Conservation (phyloP, 2,329 filamentous ascomycete genomes). For the Penicillium occitanis region DNA sequence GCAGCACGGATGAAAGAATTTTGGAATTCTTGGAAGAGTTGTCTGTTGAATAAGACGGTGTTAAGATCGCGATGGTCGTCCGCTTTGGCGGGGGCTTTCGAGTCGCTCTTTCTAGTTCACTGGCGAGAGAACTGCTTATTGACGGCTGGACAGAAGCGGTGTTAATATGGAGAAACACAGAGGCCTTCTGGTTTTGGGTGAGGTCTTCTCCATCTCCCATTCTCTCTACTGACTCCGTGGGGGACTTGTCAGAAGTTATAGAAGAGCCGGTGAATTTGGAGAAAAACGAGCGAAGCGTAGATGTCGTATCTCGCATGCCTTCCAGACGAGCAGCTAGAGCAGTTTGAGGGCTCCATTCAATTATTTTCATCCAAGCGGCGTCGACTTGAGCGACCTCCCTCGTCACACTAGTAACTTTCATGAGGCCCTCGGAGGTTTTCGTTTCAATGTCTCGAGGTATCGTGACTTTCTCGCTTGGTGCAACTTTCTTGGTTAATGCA, state of each 20-base stretch:
- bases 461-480: slow-evolving; percentile 68
- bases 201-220: slow-evolving; percentile 70
- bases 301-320: slow-evolving; percentile 46
- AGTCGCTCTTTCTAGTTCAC: slow-evolving; percentile 89
- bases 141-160: slow-evolving; percentile 79
- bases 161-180: slow-evolving; percentile 85
- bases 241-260: slow-evolving; percentile 46
- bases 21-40: slow-evolving; percentile 65
- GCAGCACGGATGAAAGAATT: slow-evolving; percentile 86
- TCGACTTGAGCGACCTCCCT: slow-evolving; percentile 90
- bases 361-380: slow-evolving; percentile 80
- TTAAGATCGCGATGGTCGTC: slow-evolving; percentile 82
- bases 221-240: slow-evolving; percentile 56
- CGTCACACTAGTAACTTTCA: slow-evolving; percentile 79
- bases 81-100: slow-evolving; percentile 93
- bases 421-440: slow-evolving; percentile 79
- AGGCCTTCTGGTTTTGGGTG: slow-evolving; percentile 67
- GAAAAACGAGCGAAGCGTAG: slow-evolving; percentile 76
- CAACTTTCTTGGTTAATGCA: slow-evolving; percentile 77
- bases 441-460: slow-evolving; percentile 79
- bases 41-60: slow-evolving; percentile 83
- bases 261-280: slow-evolving; percentile 67
- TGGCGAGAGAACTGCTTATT: slow-evolving; percentile 69
- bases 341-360: slow-evolving; percentile 74
- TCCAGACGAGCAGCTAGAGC: slow-evolving; percentile 37